A percentile compares a stretch with the other conserved stretches of the same genome.
These are phyloP conservation scores for Acacia acuminata DNA, from an alignment of 306 rosid species.

Conservation along the genomic window DNA sequence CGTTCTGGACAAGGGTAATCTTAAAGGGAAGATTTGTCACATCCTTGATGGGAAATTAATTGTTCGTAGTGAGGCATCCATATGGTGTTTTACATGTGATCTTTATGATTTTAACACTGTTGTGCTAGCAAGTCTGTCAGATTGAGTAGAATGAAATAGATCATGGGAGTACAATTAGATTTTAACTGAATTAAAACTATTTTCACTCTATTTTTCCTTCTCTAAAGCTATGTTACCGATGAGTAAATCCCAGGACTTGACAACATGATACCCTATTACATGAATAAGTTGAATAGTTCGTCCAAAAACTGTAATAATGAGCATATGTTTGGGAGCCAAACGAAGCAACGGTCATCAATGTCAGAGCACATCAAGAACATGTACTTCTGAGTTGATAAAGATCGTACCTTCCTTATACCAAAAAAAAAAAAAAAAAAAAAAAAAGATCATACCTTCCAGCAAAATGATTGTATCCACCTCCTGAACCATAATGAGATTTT, in stretches of 20 bases:
- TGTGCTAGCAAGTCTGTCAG: background rate
- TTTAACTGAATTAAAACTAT: background rate
- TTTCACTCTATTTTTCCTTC: background rate
- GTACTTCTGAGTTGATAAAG: background rate
- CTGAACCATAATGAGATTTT: slow-evolving; percentile 85
- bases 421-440: too few species aligned
- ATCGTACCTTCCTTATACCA: too few species aligned
- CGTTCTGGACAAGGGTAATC: background rate
- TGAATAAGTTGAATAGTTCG: background rate
- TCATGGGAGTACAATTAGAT: background rate
- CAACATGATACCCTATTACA: background rate
- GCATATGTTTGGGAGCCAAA: background rate
- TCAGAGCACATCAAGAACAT: background rate
- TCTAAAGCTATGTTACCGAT: background rate
- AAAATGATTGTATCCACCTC: slow-evolving; percentile 94
- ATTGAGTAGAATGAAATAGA: background rate
- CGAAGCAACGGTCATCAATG: background rate
- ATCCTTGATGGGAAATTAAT: background rate
- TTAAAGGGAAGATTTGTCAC: background rate
- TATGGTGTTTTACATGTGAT: background rate
- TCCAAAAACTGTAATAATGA: background rate
- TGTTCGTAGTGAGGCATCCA: background rate
- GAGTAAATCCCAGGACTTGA: background rate
- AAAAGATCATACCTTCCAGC: slow-evolving; percentile 84
- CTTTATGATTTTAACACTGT: background rate